phyloP scores from a whole-genome alignment of 2,329 filamentous ascomycete species.

The Pestalotiopsis sp. region DNA sequence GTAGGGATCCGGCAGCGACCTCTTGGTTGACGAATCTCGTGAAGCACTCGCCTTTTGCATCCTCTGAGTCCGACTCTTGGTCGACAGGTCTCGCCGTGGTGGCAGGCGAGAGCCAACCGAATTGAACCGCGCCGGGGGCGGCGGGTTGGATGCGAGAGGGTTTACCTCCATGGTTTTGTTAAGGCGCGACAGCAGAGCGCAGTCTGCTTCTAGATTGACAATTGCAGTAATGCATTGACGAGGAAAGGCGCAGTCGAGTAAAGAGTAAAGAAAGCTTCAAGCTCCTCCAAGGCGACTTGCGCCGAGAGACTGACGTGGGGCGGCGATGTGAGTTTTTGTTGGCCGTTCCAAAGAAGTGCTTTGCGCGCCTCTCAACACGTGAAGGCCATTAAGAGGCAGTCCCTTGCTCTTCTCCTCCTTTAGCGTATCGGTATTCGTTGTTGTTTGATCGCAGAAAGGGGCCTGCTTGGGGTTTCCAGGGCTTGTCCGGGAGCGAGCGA shows the following conservation, averaged over 20 bases:
- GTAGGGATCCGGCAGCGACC: constrained; percentile 23
- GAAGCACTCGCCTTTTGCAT: constrained; percentile 18
- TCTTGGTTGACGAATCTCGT: constrained; percentile 24
- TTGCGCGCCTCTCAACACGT: neutral
- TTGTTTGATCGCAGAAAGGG: constrained; percentile 2
- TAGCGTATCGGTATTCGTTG: neutral
- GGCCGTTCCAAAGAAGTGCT: neutral
- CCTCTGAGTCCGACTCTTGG: constrained; percentile 21
- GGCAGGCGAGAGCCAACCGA: constrained; percentile 23
- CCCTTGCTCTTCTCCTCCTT: neutral
- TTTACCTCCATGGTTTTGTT: constrained; percentile 30
- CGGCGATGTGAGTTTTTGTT: neutral
- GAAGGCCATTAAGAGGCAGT: constrained; percentile 1
- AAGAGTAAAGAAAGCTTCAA: neutral
- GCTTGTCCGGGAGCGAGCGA: neutral
- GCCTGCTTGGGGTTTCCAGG: no score
- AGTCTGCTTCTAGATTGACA: constrained; percentile 27
- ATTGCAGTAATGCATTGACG: constrained; percentile 33
- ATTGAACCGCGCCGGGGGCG: constrained; percentile 27
- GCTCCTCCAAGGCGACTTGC: neutral
- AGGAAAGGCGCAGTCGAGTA: neutral
- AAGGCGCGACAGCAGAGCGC: constrained; percentile 32
- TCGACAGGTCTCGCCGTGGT: constrained; percentile 23
- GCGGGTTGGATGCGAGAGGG: constrained; percentile 26
- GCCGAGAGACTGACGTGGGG: constrained; percentile 3